Conservation (phyloP, 495 filamentous ascomycete genomes). For the Podospora comata region DNA sequence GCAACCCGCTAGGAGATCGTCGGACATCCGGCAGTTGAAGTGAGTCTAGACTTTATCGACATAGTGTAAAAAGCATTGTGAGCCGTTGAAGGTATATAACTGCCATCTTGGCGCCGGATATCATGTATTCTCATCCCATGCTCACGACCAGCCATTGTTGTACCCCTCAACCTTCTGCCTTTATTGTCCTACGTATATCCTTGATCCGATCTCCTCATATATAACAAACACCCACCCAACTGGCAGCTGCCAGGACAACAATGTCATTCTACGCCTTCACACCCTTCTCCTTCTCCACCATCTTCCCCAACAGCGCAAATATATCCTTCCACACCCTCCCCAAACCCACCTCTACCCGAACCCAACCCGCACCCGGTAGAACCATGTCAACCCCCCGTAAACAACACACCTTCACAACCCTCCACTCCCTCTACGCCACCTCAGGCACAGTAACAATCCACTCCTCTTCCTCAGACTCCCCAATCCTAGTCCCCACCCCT, state of each 20-base stretch:
- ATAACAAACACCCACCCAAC: neutral
- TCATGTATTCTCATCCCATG: neutral
- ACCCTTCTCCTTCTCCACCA: neutral
- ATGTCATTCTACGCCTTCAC: neutral
- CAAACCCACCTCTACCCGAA: neutral
- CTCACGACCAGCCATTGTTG: neutral
- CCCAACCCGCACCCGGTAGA: too few relatives aligned
- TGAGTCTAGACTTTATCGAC: neutral
- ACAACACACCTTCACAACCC: neutral
- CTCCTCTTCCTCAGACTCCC: neutral
- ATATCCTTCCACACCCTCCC: neutral
- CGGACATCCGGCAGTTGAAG: neutral
- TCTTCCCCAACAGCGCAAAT: neutral
- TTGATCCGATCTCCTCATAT: neutral
- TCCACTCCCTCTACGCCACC: neutral
- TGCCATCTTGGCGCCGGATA: neutral
- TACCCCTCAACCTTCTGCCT: neutral
- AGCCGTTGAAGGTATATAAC: neutral
- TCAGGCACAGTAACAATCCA: neutral
- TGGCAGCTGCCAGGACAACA: neutral
- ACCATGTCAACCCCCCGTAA: neutral
- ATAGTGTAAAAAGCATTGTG: neutral
- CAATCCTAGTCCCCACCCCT: conserved; percentile 26
- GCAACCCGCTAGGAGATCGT: neutral
- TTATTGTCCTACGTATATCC: neutral